Percentiles rank a stretch among this genome's conserved stretches.
These are phyloP conservation scores for Dactylellina haptotyla DNA, from an alignment of 2,329 filamentous ascomycete species.

Conservation along the genomic window DNA sequence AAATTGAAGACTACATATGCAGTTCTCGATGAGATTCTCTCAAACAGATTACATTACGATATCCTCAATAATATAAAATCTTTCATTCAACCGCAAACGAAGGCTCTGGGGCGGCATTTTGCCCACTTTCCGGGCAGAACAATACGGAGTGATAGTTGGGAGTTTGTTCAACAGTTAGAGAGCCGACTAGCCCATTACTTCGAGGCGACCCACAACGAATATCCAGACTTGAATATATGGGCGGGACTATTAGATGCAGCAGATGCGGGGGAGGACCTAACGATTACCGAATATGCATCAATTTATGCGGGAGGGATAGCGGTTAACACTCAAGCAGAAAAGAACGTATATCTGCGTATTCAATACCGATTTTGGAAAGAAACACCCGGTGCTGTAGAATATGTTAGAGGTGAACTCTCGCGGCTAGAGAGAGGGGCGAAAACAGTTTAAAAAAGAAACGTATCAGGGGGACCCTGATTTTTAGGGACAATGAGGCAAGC, in stretches of 20 bases:
- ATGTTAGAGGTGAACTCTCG: background rate
- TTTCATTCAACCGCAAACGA: conserved; percentile 7
- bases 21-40: background rate
- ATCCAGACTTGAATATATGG: too few relatives aligned
- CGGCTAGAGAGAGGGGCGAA: background rate
- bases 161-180: conserved; percentile 3
- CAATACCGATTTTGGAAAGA: conserved; percentile 1
- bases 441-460: background rate
- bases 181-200: background rate
- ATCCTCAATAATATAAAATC: background rate
- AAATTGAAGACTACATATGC: background rate
- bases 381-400: background rate
- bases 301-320: background rate
- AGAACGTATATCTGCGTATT: background rate
- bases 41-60: conserved; percentile 6
- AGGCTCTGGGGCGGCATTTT: background rate
- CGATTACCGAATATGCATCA: too few relatives aligned
- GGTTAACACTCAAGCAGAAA: background rate
- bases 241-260: too few relatives aligned
- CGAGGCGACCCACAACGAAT: too few relatives aligned
- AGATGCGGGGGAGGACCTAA: too few relatives aligned
- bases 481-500: too few relatives aligned
- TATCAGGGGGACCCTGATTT: too few relatives aligned
- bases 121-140: background rate
- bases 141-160: background rate